Evolutionary conservation across 2,329 filamentous ascomycete genomes (phyloP).

Genomic region (Macroventuria anomochaeta): DNA sequence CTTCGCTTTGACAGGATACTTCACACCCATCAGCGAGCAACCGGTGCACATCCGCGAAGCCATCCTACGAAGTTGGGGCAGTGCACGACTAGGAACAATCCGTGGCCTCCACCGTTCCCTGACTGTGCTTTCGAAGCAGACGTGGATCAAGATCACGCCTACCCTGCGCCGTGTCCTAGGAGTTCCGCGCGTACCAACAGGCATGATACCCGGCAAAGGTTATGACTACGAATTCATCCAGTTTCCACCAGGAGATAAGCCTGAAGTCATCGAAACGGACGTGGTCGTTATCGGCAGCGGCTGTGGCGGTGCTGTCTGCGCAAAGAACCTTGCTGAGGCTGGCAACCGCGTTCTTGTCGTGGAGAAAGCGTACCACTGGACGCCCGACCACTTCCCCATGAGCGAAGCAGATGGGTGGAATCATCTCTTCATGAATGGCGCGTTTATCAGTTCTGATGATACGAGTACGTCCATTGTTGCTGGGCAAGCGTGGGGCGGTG

Average conservation of each 20-base stretch:
- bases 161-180: slow-evolving; percentile 63
- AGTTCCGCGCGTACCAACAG: slow-evolving; percentile 63
- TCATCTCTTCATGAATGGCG: slow-evolving; percentile 74
- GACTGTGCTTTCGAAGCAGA: slow-evolving; percentile 60
- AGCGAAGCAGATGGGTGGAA: slow-evolving; percentile 63
- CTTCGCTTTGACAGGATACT: slow-evolving; percentile 71
- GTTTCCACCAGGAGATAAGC: slow-evolving; percentile 59
- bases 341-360: slow-evolving; percentile 79
- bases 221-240: slow-evolving; percentile 69
- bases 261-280: slow-evolving; percentile 74
- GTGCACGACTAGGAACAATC: slow-evolving; percentile 62
- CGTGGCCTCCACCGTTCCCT: slow-evolving; percentile 64
- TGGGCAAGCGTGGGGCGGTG: slow-evolving; percentile 81
- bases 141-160: slow-evolving; percentile 63
- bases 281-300: slow-evolving; percentile 87
- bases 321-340: slow-evolving; percentile 80
- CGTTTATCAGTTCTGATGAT: slow-evolving; percentile 61
- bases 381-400: slow-evolving; percentile 77
- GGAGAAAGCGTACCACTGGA: slow-evolving; percentile 81
- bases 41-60: slow-evolving; percentile 65
- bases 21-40: slow-evolving; percentile 67
- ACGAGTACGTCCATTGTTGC: slow-evolving; percentile 65
- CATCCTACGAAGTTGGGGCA: slow-evolving; percentile 69
- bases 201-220: slow-evolving; percentile 59
- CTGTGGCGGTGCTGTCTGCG: slow-evolving; percentile 81